Evolutionary conservation across 1,284 basidiomycete genomes (phyloP), one percentile per base, ranked within the genome.

Genomic region (Rhodotorula sp.): DNA sequence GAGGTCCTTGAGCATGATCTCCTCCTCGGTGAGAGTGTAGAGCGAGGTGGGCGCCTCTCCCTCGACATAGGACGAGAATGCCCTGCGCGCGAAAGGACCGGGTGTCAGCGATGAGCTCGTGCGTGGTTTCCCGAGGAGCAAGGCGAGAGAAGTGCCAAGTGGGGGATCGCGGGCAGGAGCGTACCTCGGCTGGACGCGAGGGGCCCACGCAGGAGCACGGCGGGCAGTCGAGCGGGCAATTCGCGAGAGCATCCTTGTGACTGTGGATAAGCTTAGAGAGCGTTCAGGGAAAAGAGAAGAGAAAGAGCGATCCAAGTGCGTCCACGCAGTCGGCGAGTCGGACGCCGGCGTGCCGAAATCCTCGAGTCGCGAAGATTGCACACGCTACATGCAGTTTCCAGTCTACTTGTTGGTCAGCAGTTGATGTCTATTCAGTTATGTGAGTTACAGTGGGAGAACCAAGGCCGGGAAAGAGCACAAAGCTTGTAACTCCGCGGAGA

Each of bases 21-120:
- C 94, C 79, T 97, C 94, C 56, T 95, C 93, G 17, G 91, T 92
- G 77, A 93, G 92, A 17, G 85, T 86, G 79, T 89, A 88, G 37
- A 95, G 83, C 22, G 73, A 75, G 12, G 60, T 49, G 20, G 70
- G 65, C 33, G 49, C 45, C 55, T 67, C 69, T 15, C 48, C 60
- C 53, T 71, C 62, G 44, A 71, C 49, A 30, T 61, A 51, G n/a
- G 51, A 48, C 49, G 69, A 61, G 70, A 72, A 72, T 44, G 45
- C 48, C 29, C 57, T 63, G 62, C 42, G 62, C 7, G 45, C 12
- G 15, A 15, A 20, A 44, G 29, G 6, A 6, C 7, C 42, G 59
- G 5, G 18, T 46, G 26, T 29, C 37, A 46, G 15, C 15, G 45
- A 30, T 24, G 59, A 44, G 26, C 29, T n/a, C 53, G 18, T 18